Evolutionary conservation across 2,329 filamentous ascomycete genomes (phyloP).

Genomic region (Didymella pomorum): DNA sequence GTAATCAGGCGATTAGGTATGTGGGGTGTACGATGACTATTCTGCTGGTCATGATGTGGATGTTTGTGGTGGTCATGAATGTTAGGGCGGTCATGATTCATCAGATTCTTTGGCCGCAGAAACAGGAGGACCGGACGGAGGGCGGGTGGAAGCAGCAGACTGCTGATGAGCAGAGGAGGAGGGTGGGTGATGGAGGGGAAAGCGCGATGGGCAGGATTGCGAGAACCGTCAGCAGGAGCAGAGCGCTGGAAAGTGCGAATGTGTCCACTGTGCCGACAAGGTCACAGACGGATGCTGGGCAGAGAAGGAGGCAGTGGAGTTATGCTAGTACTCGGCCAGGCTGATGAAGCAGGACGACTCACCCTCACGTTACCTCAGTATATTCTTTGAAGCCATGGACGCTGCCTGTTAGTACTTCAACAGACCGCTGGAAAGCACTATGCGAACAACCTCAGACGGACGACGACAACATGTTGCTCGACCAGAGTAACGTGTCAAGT

Average conservation of each 20-base stretch:
- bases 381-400: neutral
- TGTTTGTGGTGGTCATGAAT: constrained; percentile 74
- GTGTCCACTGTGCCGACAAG: constrained; percentile 11
- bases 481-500: no score
- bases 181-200: constrained; percentile 31
- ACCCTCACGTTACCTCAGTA: neutral
- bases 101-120: constrained; percentile 80
- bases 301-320: constrained; percentile 32
- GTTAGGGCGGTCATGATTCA: constrained; percentile 69
- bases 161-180: constrained; percentile 41
- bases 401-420: neutral
- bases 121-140: constrained; percentile 70
- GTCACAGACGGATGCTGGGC: constrained; percentile 24
- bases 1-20: constrained; percentile 65
- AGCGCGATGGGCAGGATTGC: constrained; percentile 30
- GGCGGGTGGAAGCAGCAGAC: constrained; percentile 61
- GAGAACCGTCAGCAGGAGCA: constrained; percentile 34
- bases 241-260: constrained; percentile 18
- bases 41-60: constrained; percentile 72
- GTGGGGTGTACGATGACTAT: constrained; percentile 73
- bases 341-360: neutral
- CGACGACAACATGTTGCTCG: no score
- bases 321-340: constrained; percentile 8
- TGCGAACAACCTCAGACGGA: no score
- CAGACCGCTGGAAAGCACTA: no score